Evolutionary conservation across 768 basidiomycete species (phyloP).

Genomic region (Agaricus blazei): DNA sequence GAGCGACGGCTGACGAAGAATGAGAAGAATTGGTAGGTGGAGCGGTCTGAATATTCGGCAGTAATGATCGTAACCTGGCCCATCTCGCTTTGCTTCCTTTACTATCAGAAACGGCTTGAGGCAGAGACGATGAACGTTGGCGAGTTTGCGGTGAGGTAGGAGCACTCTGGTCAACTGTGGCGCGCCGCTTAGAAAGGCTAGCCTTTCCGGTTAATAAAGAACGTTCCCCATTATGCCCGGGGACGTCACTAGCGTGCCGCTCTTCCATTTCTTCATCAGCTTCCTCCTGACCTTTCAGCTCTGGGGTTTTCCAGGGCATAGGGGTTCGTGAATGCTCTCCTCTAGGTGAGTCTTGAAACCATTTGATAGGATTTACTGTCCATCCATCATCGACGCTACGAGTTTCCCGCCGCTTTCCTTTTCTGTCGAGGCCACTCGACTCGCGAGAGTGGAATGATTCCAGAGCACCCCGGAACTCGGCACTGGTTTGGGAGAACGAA

Average conservation of each 20-base stretch:
- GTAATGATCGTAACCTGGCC: constrained; percentile 58
- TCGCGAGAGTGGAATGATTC: constrained; percentile 38
- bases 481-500: constrained; percentile 28
- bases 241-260: background rate
- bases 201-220: background rate
- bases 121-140: constrained; percentile 26
- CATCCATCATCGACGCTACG: constrained; percentile 45
- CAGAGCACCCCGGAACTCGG: constrained; percentile 60
- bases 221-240: background rate
- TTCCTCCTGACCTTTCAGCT: constrained; percentile 1
- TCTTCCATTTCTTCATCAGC: background rate
- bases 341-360: constrained; percentile 49
- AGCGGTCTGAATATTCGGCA: constrained; percentile 40
- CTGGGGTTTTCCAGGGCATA: constrained; percentile 17
- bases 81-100: constrained; percentile 39
- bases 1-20: constrained; percentile 39
- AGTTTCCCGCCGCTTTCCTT: constrained; percentile 49
- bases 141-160: constrained; percentile 12
- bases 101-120: constrained; percentile 19
- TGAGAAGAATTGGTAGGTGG: constrained; percentile 19
- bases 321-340: constrained; percentile 39
- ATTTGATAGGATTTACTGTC: constrained; percentile 38
- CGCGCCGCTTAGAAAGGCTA: background rate
- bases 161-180: background rate
- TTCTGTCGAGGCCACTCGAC: constrained; percentile 37